Base-by-base conservation (phyloP, 768 basidiomycete genomes). In the Punctularia strigosozonata region DNA sequence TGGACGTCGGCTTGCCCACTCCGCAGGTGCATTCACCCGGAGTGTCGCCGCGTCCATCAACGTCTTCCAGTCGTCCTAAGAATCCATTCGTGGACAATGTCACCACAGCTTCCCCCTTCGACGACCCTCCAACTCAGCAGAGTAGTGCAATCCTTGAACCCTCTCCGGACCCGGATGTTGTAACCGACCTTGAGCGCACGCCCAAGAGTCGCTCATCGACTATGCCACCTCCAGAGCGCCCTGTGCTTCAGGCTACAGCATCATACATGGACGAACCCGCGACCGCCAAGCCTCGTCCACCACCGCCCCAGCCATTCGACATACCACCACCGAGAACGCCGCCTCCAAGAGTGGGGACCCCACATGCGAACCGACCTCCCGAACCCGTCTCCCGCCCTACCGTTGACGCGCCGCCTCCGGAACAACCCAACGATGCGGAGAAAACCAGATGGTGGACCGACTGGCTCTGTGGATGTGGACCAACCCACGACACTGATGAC, bases 381-480 rank as follows among this genome's bases (percentile, higher is more conserved):
- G 61, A 58, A 37, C 57, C 63, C 0, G 58, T 57, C n/a, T 55
- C 64, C n/a, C n/a, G n/a, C n/a, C n/a, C n/a, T 2, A 54, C 59
- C 14, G 54, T 57, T n/a, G 47, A 47, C 10, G 19, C 51, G 13
- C 43, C 51, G 3, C 46, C 42, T 7, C 39, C 47, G 25, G 42
- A 54, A 15, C 42, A 44, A 15, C 48, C 56, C n/a, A 51, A 55
- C 5, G 59, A 60, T 6, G 59, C 56, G 25, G 51, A 58, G 31
- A 60, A 65, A 36, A 63, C 66, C 4, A 60, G 71, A 43, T 87
- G 84, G 84, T 87, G 84, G 84, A 83, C 84, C 52, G 84, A 87
- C 23, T 85, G 83, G 82, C 54, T 87, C 44, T 87, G 84, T 54
- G 84, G 84, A 10, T 84, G 82, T 46, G 77, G 79, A n/a, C 61